Base-by-base conservation (phyloP, 2,329 filamentous ascomycete genomes). In the Colletotrichum paranaense region DNA sequence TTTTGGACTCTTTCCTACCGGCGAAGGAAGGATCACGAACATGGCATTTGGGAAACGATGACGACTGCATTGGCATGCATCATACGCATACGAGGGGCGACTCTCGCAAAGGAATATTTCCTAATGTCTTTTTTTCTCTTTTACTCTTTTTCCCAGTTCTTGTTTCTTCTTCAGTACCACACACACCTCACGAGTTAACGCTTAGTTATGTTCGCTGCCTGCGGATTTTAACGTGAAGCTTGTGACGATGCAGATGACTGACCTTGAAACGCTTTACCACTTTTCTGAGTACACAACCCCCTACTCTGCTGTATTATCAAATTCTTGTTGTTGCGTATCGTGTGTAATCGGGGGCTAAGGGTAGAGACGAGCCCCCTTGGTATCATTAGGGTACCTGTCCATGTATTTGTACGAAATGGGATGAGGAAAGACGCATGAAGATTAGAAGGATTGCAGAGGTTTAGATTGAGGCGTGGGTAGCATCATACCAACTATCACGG, bases 31-130 rank as follows among this genome's bases (percentile, higher is more conserved):
- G 52, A 28, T 66, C 52, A 66, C 28, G 30, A 57, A 22, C 14
- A 11, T 22, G 52, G 67, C 28, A 24, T 56, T 22, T 67, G 59
- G 60, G 66, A 56, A 59, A 70, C 67, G 55, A 64, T 70, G 53
- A 73, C 70, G 70, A 49, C 55, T 70, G 70, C 66, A 70, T 69
- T 69, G 66, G 66, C 67, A 64, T 64, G 58, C 67, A 46, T 56
- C 26, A 58, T 30, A 38, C 53, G 30, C 65, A 68, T 64, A 49
- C 8, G 67, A 53, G 38, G 67, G 60, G 67, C 67, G 38, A 69
- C 60, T 62, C 62, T 63, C 52, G 67, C 19, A 55, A 58, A 64
- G 53, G 60, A 49, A 28, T 63, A 42, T 68, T 60, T 59, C 69
- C 19, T 72, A 63, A 46, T 69, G 65, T 64, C 24, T 63, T 35